Evolutionary conservation across 805 yeast genomes (phyloP).

Genomic region (Ascoidea asiatica): DNA sequence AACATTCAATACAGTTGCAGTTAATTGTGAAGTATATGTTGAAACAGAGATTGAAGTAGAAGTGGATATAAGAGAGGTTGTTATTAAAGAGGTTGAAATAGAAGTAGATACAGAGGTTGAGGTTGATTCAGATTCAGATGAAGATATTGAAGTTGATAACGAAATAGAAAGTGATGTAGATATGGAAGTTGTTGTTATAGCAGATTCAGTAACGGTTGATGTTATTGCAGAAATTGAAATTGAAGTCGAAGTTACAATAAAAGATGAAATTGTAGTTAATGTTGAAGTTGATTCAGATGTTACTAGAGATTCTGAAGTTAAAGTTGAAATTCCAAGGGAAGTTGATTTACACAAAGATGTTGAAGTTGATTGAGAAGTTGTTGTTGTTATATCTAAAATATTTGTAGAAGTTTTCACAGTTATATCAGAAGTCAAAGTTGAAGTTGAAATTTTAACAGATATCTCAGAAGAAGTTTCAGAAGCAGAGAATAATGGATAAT

Average conservation of each 20-base stretch:
- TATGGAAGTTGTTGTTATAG: background rate
- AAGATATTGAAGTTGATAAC: background rate
- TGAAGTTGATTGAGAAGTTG: constrained; percentile 1
- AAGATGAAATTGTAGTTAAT: constrained; percentile 2
- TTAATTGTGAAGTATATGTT: no score
- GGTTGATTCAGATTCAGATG: background rate
- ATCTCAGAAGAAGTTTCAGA: background rate
- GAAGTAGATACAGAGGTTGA: background rate
- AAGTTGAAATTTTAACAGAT: background rate
- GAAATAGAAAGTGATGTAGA: background rate
- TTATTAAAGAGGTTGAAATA: background rate
- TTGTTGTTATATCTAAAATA: background rate
- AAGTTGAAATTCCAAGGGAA: constrained; percentile 1
- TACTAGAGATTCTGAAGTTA: background rate
- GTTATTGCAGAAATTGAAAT: constrained; percentile 2
- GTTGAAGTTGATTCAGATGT: constrained; percentile 1
- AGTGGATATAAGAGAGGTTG: background rate
- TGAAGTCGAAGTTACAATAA: constrained; percentile 1
- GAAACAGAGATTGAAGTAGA: background rate
- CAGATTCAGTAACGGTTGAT: constrained; percentile 2
- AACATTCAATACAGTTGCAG: background rate
- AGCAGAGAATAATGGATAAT: constrained; percentile 1
- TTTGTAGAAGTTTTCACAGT: background rate
- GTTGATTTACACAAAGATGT: constrained; percentile 1
- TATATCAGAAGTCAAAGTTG: constrained; percentile 1